Evolutionary conservation across 176 grass and related monocot genomes (phyloP).

Genomic region (Neostapfia colusana): DNA sequence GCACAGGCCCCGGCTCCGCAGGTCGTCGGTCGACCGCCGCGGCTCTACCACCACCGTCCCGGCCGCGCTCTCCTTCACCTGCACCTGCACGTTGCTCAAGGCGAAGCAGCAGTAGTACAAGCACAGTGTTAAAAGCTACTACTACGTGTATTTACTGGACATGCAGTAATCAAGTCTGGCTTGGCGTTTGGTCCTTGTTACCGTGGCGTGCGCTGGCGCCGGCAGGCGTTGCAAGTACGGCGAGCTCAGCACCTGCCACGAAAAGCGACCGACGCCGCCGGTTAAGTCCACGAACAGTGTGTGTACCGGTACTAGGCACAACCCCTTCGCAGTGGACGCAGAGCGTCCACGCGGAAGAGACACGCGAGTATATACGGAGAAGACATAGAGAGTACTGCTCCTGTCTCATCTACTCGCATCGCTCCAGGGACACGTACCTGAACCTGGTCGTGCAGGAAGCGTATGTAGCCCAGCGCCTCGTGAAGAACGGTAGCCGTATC

Average conservation of each 20-base stretch:
- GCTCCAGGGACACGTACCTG: constrained; percentile 43
- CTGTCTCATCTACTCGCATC: neutral
- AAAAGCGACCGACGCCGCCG: constrained; percentile 17
- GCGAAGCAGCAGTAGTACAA: neutral
- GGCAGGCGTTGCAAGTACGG: constrained; percentile 78
- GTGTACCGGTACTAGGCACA: too few relatives aligned
- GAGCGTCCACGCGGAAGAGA: neutral
- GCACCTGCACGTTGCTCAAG: neutral
- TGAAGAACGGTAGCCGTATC: constrained; percentile 93
- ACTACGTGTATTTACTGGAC: neutral
- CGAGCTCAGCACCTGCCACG: constrained; percentile 79
- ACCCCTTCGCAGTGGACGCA: too few relatives aligned
- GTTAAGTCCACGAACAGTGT: constrained; percentile 21
- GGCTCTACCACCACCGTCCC: constrained; percentile 24
- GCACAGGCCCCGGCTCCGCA: constrained; percentile 83
- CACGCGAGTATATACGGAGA: neutral
- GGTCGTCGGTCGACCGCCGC: constrained; percentile 29
- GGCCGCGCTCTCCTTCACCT: neutral
- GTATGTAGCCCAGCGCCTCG: constrained; percentile 96
- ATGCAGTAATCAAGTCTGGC: neutral
- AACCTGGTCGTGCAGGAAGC: constrained; percentile 93
- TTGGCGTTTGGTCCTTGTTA: constrained; percentile 35
- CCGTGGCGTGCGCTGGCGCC: constrained; percentile 45
- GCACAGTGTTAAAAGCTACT: neutral
- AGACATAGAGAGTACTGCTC: neutral